These are phyloP conservation scores for Globisporangium viniferum DNA, from an alignment of 352 stramenopile genomes.

Conservation along the genomic window DNA sequence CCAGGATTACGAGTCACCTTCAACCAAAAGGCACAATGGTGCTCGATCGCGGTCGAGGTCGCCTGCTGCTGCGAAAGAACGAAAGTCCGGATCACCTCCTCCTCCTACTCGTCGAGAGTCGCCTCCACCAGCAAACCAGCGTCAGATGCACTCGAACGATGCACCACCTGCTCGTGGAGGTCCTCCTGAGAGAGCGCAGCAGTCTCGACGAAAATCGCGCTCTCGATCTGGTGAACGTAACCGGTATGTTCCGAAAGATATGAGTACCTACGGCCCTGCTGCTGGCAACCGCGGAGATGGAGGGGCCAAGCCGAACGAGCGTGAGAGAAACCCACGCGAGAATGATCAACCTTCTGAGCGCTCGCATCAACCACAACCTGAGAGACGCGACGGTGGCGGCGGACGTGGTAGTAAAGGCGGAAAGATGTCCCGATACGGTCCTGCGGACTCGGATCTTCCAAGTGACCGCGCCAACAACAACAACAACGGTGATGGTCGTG, in stretches of 20 bases:
- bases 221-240: slow-evolving; percentile 15
- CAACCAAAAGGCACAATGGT: neutral
- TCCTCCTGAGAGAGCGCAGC: neutral
- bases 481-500: slow-evolving; percentile 8
- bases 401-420: neutral
- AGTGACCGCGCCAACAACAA: neutral
- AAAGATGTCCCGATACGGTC: slow-evolving; percentile 20
- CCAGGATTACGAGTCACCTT: neutral
- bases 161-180: neutral
- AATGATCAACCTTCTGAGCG: slow-evolving; percentile 10
- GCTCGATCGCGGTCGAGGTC: slow-evolving; percentile 11
- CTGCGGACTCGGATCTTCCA: neutral
- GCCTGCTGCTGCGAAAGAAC: neutral
- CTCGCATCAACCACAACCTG: neutral
- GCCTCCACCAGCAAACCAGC: slow-evolving; percentile 1
- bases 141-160: neutral
- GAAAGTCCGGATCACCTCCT: neutral
- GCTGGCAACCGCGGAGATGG: neutral
- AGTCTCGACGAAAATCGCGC: slow-evolving; percentile 4
- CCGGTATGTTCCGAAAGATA: slow-evolving; percentile 2
- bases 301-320: neutral
- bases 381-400: slow-evolving; percentile 11
- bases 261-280: slow-evolving; percentile 12
- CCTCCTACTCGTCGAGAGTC: neutral
- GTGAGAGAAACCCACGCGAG: neutral